phyloP scores from a whole-genome alignment of 495 filamentous ascomycete genomes.

The Annulohypoxylon nitens region DNA sequence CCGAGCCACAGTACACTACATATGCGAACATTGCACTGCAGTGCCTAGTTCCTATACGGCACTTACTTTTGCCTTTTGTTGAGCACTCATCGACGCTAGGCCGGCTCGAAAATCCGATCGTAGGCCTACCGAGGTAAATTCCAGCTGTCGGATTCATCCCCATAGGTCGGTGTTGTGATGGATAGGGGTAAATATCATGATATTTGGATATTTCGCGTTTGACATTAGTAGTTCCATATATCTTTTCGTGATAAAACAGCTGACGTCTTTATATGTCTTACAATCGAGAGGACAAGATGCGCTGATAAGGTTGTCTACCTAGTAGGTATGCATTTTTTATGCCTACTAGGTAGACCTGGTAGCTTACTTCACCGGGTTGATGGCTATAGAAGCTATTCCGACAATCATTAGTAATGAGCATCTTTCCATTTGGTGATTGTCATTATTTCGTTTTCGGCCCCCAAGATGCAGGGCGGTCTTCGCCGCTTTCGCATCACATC shows the following conservation, averaged over 20 bases:
- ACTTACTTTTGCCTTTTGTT: background rate
- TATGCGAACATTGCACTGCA: background rate
- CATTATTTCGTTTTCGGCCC: background rate
- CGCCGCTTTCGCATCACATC: background rate
- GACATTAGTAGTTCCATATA: background rate
- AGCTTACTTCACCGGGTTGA: background rate
- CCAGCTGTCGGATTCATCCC: background rate
- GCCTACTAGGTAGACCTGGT: background rate
- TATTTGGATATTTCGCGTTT: background rate
- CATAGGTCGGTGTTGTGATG: background rate
- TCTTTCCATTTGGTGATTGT: background rate
- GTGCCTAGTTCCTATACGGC: background rate
- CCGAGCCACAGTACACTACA: background rate
- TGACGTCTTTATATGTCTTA: background rate
- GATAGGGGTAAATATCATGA: background rate
- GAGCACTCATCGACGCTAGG: background rate
- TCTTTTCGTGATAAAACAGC: background rate
- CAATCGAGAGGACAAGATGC: background rate
- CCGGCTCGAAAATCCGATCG: background rate
- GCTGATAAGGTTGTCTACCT: background rate
- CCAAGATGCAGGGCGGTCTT: background rate
- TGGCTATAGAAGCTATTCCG: background rate
- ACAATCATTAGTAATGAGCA: background rate
- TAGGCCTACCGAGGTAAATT: background rate
- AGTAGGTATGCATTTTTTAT: too few relatives aligned